Evolutionary conservation across 805 yeast genomes (phyloP).

Genomic region (Suhomyces sp.): DNA sequence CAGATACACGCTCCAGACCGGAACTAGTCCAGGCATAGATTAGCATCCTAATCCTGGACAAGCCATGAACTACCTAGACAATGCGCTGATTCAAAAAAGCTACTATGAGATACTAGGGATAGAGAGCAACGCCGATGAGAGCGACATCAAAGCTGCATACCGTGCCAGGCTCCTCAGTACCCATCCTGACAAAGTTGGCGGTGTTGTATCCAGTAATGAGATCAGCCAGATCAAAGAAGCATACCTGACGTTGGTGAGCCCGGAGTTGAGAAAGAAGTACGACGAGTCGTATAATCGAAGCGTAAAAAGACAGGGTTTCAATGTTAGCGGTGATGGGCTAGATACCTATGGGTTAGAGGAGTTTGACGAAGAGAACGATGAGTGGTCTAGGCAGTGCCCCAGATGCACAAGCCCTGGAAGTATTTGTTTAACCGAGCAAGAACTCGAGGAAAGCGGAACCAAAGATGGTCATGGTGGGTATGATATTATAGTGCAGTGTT

Average conservation of each 20-base stretch:
- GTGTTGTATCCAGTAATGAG: neutral
- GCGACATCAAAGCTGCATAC: slow-evolving; percentile 62
- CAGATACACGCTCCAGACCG: neutral
- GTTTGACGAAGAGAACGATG: slow-evolving; percentile 42
- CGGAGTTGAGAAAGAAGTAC: slow-evolving; percentile 43
- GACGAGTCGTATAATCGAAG: slow-evolving; percentile 43
- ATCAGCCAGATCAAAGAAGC: slow-evolving; percentile 52
- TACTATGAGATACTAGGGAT: slow-evolving; percentile 63
- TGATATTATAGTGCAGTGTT: slow-evolving; percentile 75
- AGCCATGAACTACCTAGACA: slow-evolving; percentile 4
- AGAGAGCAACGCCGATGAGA: slow-evolving; percentile 29
- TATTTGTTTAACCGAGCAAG: slow-evolving; percentile 58
- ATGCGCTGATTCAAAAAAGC: slow-evolving; percentile 13
- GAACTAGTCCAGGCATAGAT: neutral
- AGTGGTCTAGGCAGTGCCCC: slow-evolving; percentile 59
- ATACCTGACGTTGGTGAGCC: slow-evolving; percentile 51
- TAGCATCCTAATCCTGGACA: neutral
- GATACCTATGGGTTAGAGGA: slow-evolving; percentile 67
- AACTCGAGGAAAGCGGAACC: slow-evolving; percentile 53
- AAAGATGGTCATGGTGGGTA: slow-evolving; percentile 51
- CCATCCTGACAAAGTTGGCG: slow-evolving; percentile 74
- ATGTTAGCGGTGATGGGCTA: slow-evolving; percentile 60
- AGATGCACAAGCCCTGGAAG: slow-evolving; percentile 56
- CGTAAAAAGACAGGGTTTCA: slow-evolving; percentile 37
- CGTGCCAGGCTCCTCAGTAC: slow-evolving; percentile 51